Base-by-base conservation (phyloP, 257 asterid genomes). In the Ballota nigra region DNA sequence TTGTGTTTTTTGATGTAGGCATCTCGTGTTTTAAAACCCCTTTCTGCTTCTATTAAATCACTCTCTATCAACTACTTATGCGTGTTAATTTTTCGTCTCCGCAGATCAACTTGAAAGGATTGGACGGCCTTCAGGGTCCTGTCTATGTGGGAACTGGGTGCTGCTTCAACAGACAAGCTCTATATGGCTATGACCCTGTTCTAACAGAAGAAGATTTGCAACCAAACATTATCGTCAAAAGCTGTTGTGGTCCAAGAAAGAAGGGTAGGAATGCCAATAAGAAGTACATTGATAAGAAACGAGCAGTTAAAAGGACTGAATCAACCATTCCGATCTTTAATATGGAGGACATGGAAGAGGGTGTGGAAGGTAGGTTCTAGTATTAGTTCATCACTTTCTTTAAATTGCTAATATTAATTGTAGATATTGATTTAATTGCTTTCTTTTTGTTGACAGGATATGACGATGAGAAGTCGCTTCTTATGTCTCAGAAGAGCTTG, bases 91-190 rank as follows among this genome's bases (percentile, higher is more conserved):
- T n/a, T 69, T 13, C 8, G 23, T 40, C 34, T 16, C 26, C 73
- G 67, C 90, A 92, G 98, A 89, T 92, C 77, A 92, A 92, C 85
- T 85, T 92, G 96, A 92, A 88, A 79, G 98, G 98, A 60, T 80
- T 88, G 66, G 98, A 92, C 33, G 98, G 98, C 43, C 86, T 92
- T 84, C 98, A 92, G 77, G 96, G 96, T 73, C 98, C 98, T 11
- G 89, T 92, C 61, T 92, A 92, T 34, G 98, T 92, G 75, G 98
- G 98, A 71, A 92, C 98, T 3, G 98, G 98, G 29, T 92, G 98
- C 76, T 92, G 98, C 77, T 92, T 92, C 76, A 92, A 89, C 79
- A 77, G 96, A 81, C 94, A 86, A 60, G 98, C 98, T 66, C 73
- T 92, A 13, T 92, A 92, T 16, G 98, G 98, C 64, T 92, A 92